Conservation (phyloP, 2,329 filamentous ascomycete species). For the Tolypocladium tropicale region DNA sequence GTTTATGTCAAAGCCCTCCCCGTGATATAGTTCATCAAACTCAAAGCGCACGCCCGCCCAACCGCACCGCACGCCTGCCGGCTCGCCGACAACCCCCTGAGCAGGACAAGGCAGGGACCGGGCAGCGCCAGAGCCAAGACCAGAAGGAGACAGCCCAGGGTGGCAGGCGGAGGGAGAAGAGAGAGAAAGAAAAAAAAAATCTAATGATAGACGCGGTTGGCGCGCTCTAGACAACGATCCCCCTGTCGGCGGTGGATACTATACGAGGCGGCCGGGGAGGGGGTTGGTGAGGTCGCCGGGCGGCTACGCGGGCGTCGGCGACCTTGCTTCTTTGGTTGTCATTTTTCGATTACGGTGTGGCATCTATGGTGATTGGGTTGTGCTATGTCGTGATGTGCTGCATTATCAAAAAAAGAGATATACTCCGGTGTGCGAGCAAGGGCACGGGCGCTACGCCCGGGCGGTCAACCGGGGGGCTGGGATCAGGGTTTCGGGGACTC, state of each 20-base stretch:
- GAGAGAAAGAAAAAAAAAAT: not conserved
- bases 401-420: too few relatives aligned
- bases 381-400: too few relatives aligned
- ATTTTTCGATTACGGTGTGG: not conserved
- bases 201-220: not conserved
- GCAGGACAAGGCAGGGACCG: too few relatives aligned
- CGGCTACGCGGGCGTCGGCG: not conserved
- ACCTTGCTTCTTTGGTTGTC: not conserved
- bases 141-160: too few relatives aligned
- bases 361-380: not conserved
- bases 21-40: not conserved
- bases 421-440: too few relatives aligned
- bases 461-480: too few relatives aligned
- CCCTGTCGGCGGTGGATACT: not conserved
- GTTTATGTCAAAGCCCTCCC: not conserved
- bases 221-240: not conserved
- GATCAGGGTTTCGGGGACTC: too few relatives aligned
- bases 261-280: not conserved
- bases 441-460: too few relatives aligned
- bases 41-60: not conserved
- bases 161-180: not conserved
- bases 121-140: too few relatives aligned
- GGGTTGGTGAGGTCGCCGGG: not conserved
- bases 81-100: too few relatives aligned
- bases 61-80: too few relatives aligned